Percentiles rank a stretch among this genome's conserved stretches.
phyloP scores from a whole-genome alignment of 1,284 basidiomycete genomes.

The Volvariella volvacea region DNA sequence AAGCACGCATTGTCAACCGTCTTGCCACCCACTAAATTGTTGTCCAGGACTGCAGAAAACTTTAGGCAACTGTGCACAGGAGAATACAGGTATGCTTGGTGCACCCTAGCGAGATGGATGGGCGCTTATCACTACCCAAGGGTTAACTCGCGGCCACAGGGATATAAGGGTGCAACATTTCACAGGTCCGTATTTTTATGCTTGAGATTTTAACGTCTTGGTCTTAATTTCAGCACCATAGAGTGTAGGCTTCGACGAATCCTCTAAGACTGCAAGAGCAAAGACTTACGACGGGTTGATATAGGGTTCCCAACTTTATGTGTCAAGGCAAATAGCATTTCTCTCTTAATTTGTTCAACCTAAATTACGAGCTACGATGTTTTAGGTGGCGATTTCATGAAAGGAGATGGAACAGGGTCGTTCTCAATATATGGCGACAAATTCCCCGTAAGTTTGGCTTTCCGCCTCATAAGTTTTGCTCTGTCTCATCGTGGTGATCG shows the following conservation, averaged over 20 bases:
- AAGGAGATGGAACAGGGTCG: conserved; percentile 88
- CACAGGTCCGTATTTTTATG: conserved; percentile 61
- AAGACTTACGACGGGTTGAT: not conserved
- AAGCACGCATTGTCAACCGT: conserved; percentile 18
- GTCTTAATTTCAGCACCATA: conserved; percentile 19
- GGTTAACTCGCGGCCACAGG: conserved; percentile 80
- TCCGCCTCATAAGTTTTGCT: not conserved
- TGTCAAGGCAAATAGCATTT: conserved; percentile 55
- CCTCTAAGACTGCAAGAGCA: not conserved
- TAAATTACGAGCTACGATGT: too few species aligned
- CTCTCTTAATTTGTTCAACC: not conserved
- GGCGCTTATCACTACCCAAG: conserved; percentile 28
- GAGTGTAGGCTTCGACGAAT: conserved; percentile 54
- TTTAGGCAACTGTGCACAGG: conserved; percentile 97
- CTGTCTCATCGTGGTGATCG: not conserved
- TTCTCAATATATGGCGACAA: conserved; percentile 95
- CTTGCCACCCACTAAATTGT: not conserved
- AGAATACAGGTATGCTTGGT: conserved; percentile 66
- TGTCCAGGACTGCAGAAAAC: conserved; percentile 86
- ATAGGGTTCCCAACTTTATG: conserved; percentile 77
- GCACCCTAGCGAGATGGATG: not conserved
- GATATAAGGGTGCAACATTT: conserved; percentile 85
- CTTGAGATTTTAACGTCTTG: conserved; percentile 13
- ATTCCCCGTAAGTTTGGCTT: conserved; percentile 57
- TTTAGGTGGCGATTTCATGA: conserved; percentile 81